Percentiles rank a stretch among this genome's conserved stretches.
phyloP scores from a whole-genome alignment of 768 basidiomycete species.

The Lactifluus pinguis region DNA sequence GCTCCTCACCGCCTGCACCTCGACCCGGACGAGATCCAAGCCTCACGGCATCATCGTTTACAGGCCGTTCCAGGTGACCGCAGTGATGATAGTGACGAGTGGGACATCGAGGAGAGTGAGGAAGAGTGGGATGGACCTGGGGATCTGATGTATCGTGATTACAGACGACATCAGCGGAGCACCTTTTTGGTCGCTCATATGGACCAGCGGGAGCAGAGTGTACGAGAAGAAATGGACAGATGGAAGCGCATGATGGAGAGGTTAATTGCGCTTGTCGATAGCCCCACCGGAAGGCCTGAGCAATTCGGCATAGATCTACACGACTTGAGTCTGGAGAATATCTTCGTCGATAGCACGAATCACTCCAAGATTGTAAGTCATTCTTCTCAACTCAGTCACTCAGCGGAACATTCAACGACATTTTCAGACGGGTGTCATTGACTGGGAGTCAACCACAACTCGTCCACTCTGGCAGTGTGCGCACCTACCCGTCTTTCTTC shows the following conservation, averaged over 20 bases:
- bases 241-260: slow-evolving; percentile 64
- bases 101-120: slow-evolving; percentile 71
- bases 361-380: slow-evolving; percentile 58
- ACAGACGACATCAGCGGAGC: slow-evolving; percentile 69
- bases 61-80: slow-evolving; percentile 61
- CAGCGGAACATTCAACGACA: slow-evolving; percentile 1
- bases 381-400: slow-evolving; percentile 12
- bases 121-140: slow-evolving; percentile 66
- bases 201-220: slow-evolving; percentile 49
- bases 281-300: slow-evolving; percentile 33
- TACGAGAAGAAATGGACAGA: slow-evolving; percentile 60
- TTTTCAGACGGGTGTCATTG: slow-evolving; percentile 71
- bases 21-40: slow-evolving; percentile 67
- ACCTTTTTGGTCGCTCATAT: slow-evolving; percentile 73
- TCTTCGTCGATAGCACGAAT: slow-evolving; percentile 69
- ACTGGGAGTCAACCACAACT: slow-evolving; percentile 88
- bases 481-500: slow-evolving; percentile 72
- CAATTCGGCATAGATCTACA: slow-evolving; percentile 79
- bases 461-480: slow-evolving; percentile 81
- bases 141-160: slow-evolving; percentile 73
- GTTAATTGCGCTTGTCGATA: slow-evolving; percentile 31
- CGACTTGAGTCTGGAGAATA: slow-evolving; percentile 76
- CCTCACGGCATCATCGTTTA: slow-evolving; percentile 61
- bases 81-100: slow-evolving; percentile 72
- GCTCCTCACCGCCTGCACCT: slow-evolving; percentile 72